Evolutionary conservation across 129 eudicot species (phyloP), one percentile per base, ranked within the genome.

Genomic region (Centrapalus pauciflorus): DNA sequence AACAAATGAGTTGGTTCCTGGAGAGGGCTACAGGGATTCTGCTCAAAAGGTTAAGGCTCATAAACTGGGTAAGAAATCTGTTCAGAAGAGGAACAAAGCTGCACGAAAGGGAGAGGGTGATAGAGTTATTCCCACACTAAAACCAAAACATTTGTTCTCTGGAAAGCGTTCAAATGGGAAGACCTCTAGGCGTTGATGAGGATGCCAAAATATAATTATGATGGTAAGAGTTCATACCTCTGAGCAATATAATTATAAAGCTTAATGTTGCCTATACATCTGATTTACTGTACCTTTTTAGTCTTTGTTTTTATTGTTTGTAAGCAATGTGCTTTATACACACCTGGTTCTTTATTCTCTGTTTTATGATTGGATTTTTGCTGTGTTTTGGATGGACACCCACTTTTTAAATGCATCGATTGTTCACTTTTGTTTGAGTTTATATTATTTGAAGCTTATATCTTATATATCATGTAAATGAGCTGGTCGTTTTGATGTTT

Each of bases 101-200:
- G 98, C 98, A 30, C 72, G 82, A 12, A 64, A 54, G 54, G 98
- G 98, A 70, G 96, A 88, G 71, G 80, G 79, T 0, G 98, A 92
- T 41, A 88, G 98, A 55, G 82, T 77, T 30, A 88, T 92, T 59
- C 98, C 98, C 21, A 72, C 78, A 5, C 83, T 88, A 2, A 88
- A 41, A 64, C 98, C 98, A 0, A 92, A 92, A 38, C 98, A 92
- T 69, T 76, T 92, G 85, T 81, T 70, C 43, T 77, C 95, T 59
- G 98, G 98, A 48, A 92, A 92, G 74, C 85, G 98, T 0, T 50
- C 68, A 52, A 92, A 33, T 33, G 96, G 98, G 2, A 92, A 92
- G 67, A 88, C 98, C 1, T 54, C 79, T 0, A 75, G 98, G 48
- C 98, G 98, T 40, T 92, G 63, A 73, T 55, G 5, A 17, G 14